phyloP scores from a whole-genome alignment of 345 rosid species.

The Viola odorata region DNA sequence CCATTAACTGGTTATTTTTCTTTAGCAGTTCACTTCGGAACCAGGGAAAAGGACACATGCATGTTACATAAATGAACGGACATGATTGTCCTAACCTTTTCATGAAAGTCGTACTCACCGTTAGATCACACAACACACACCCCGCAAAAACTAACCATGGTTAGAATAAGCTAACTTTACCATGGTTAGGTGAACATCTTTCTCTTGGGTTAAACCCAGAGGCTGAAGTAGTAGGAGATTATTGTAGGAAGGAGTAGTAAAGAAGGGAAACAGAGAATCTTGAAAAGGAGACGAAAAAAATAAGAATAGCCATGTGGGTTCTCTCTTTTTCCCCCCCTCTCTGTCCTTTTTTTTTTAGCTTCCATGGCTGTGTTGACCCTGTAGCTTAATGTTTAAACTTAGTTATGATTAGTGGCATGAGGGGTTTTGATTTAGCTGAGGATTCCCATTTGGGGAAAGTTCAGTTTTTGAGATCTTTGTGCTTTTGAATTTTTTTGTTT shows the following conservation, averaged over 20 bases:
- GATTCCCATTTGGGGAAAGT: slow-evolving; percentile 10
- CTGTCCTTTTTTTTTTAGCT: no score
- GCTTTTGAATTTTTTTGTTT: neutral
- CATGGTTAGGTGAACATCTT: slow-evolving; percentile 3
- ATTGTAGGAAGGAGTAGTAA: neutral
- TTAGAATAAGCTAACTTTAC: neutral
- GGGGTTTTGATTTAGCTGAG: slow-evolving; percentile 6
- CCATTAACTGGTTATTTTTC: slow-evolving; percentile 5
- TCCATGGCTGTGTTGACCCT: no score
- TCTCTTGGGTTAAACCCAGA: slow-evolving; percentile 12
- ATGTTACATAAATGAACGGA: slow-evolving; percentile 15
- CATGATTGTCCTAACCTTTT: slow-evolving; percentile 9
- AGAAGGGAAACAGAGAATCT: neutral
- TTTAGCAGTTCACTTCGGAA: slow-evolving; percentile 10
- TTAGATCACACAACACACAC: neutral
- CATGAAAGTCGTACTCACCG: neutral
- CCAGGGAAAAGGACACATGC: slow-evolving; percentile 29
- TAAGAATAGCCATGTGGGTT: neutral
- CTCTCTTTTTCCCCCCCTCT: slow-evolving; percentile 10
- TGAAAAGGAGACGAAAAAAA: neutral
- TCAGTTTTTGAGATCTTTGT: slow-evolving; percentile 13
- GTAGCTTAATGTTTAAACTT: no score
- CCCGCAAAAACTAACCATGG: slow-evolving; percentile 2
- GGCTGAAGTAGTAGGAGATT: no score
- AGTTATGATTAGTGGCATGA: neutral